Base-by-base conservation (phyloP, 2,329 filamentous ascomycete species). In the Ascochyta koolunga region DNA sequence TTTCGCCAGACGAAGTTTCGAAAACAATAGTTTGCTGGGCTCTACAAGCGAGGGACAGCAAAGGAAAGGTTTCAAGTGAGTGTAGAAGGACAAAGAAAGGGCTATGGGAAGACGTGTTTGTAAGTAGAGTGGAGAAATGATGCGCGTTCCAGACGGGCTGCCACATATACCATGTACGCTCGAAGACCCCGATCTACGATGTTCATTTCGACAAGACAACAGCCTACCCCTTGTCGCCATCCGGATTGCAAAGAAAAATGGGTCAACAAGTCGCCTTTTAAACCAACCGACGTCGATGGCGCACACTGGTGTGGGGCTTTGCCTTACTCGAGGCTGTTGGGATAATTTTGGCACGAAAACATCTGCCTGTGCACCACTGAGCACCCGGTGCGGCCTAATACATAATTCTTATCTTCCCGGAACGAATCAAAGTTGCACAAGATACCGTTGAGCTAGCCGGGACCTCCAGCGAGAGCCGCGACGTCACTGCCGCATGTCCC, bases 201-300 rank as follows among this genome's bases (percentile, higher is more conserved):
- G 31, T 41, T 50, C 45, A 50, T 54, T 45, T 54, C 51, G 41
- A 54, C 51, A 37, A 49, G 40, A 49, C 42, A 33, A 44, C 27
- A 44, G 39, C 27, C 29, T 18, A 21, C 37, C 42, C 37, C 42
- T 53, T 47, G 50, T 47, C 33, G 38, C 43, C 50, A 53, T 44
- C n/a, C 39, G 44, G 15, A 49, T 49, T 49, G 43, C 48, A 25
- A 36, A 41, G 45, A 60, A 59, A 58, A 54, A 44, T 60, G 58
- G 58, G 58, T 49, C 58, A 57, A 32, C 54, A 57, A 59, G 56
- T 56, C 38, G 49, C 29, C 43, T 35, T 40, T 42, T 44, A 39
- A 44, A 48, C 44, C 50, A 39, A 43, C 44, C 48, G 36, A 54
- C 45, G 45, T 56, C 31, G 45, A 59, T 51, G 56, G 56, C 53